Evolutionary conservation across 2,329 filamentous ascomycete species (phyloP), one percentile per base, ranked within the genome.

Genomic region (Nothophaeocryptopus gaeumannii): DNA sequence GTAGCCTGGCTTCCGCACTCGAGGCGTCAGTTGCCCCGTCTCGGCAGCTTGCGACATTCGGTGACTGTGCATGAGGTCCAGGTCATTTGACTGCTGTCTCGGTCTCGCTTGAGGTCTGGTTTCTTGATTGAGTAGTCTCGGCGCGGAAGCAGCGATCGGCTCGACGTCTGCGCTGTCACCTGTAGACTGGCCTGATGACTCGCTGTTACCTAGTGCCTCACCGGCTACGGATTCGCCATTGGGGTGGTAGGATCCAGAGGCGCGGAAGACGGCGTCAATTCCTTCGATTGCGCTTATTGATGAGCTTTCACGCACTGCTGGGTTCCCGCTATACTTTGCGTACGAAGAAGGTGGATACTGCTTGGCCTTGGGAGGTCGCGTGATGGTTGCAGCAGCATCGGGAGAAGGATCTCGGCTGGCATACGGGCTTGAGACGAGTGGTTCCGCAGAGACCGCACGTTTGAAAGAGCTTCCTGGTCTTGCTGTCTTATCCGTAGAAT

Each of bases 41-140:
- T 78, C 75, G 13, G 75, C 75, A 30, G 74, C 74, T 54, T 76
- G 75, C 5, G 74, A 77, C 46, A 74, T 62, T 30, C 75, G 73
- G 55, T 76, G 74, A 50, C 61, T 74, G 47, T 74, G 68, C 47
- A 77, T 70, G 20, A 75, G 61, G 37, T 67, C 61, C 9, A 69
- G 53, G 39, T 67, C 65, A 2, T 50, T 16, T 14, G 64, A 61
- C 29, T 56, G 52, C 20, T 60, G 45, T 30, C 55, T 52, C 14
- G 55, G 55, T 14, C 52, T 47, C 32, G 46, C 13, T 16, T 39
- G 48, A 14, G 26, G 20, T 12, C 26, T 32, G 2, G 45, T 29
- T 26, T 26, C 35, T 12, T 46, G 45, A 11, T 45, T 61, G 7
- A 64, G 52, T 9, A 66, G 44, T 13, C 35, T 39, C 8, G 63